Evolutionary conservation across 169 alveolate genomes (phyloP).

Genomic region (Eimeria necatrix): DNA sequence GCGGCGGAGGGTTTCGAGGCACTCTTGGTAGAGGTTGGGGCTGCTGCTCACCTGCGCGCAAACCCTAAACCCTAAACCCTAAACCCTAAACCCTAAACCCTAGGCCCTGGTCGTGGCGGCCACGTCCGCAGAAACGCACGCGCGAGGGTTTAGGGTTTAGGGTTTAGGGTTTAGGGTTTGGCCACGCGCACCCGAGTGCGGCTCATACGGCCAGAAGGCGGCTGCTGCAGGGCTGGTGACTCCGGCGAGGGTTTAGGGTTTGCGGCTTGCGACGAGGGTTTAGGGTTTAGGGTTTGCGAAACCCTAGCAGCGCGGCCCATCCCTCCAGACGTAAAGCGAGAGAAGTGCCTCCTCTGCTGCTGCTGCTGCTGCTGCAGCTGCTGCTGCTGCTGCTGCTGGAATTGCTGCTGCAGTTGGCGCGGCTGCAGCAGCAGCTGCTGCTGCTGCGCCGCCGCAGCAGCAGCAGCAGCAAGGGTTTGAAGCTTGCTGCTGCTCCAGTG

Average conservation of each 20-base stretch:
- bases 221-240: background rate
- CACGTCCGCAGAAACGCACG: background rate
- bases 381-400: no score
- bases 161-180: background rate
- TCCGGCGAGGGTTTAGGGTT: background rate
- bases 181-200: background rate
- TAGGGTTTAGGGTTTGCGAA: background rate
- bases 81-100: background rate
- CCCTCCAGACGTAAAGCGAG: background rate
- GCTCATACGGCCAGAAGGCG: background rate
- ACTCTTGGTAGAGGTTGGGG: background rate
- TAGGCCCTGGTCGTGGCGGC: background rate
- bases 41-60: background rate
- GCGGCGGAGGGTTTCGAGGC: background rate
- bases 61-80: background rate
- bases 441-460: background rate
- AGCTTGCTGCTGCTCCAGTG: no score
- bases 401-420: background rate
- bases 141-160: background rate
- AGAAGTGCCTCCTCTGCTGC: background rate
- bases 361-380: constrained; percentile 1
- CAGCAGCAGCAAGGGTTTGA: no score
- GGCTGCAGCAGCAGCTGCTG: background rate
- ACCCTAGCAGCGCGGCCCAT: background rate
- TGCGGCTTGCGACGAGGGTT: background rate